Base-by-base conservation (phyloP, 176 grass and related monocot genomes). In the Panicum miliaceum region DNA sequence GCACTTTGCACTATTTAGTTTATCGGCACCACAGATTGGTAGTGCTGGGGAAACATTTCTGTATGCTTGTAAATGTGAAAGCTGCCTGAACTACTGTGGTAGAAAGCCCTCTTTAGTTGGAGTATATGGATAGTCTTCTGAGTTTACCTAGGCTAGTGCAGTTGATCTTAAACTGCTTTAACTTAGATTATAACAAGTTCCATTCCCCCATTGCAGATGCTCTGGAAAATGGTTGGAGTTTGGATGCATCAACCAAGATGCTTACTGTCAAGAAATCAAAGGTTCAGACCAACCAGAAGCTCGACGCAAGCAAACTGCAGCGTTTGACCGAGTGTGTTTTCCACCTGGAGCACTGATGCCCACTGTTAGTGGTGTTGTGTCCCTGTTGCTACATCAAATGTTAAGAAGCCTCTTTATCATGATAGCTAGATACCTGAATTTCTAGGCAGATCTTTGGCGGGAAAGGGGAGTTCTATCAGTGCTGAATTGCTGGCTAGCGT, bases 251-350 rank as follows among this genome's bases (percentile, higher is more conserved):
- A 38, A 81, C 84, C 1, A 88, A 82, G 64, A 99, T 94, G 89
- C 88, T 99, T 75, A 96, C 88, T 32, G 84, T 94, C 20, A 85
- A 34, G 40, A 99, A 96, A 81, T 84, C 79, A 45, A 99, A 91
- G 84, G 56, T 3, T 25, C 70, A 82, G 41, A 80, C 90, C 7
- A 91, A 92, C 46, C 93, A 94, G 90, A 99, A 94, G 85, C 82
- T 93, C 0, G 93, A 94, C n/a, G 58, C 91, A 45, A 94, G 84
- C 86, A 99, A 94, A 73, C 82, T 99, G 40, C 97, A 99, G 84
- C 91, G 97, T 25, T 87, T 99, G 54, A 94, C 97, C 37, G 97
- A 99, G 87, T 96, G 85, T 51, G 97, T 99, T 87, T 99, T 96
- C 80, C 93, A 99, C 79, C 81, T 99, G 76, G 96, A 96, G 86